Evolutionary conservation across 2,329 filamentous ascomycete genomes (phyloP).

Genomic region (Penicillium sp.): DNA sequence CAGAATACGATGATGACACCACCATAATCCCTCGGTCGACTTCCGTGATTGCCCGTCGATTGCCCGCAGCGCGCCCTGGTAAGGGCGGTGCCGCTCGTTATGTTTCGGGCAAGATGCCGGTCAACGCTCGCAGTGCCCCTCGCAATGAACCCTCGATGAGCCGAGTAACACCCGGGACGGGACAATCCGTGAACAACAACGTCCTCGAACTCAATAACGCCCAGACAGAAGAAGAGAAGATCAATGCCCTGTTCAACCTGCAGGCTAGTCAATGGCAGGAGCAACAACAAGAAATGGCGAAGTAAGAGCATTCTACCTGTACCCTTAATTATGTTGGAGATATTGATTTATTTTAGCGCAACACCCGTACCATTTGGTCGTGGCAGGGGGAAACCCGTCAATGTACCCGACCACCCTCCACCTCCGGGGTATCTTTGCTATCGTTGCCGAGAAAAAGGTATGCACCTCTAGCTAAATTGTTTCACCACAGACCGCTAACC

Average conservation of each 20-base stretch:
- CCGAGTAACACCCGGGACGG: constrained; percentile 35
- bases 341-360: constrained; percentile 43
- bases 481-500: constrained; percentile 24
- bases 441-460: constrained; percentile 86
- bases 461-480: constrained; percentile 2
- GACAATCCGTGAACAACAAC: constrained; percentile 50
- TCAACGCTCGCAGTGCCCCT: constrained; percentile 76
- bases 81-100: constrained; percentile 91
- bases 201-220: constrained; percentile 69
- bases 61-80: constrained; percentile 79
- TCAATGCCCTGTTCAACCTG: constrained; percentile 86
- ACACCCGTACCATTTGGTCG: constrained; percentile 45
- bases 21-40: constrained; percentile 95
- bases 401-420: constrained; percentile 89
- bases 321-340: constrained; percentile 1
- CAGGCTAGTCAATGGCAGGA: constrained; percentile 90
- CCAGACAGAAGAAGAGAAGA: constrained; percentile 90
- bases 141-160: constrained; percentile 57
- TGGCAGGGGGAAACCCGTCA: constrained; percentile 45
- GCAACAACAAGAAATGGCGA: constrained; percentile 89
- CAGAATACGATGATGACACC: constrained; percentile 97
- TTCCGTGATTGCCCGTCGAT: constrained; percentile 82
- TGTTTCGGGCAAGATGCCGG: constrained; percentile 92
- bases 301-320: constrained; percentile 49
- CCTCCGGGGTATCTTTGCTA: constrained; percentile 95